phyloP scores from a whole-genome alignment of 768 basidiomycete species.

The Mycena latifolia region DNA sequence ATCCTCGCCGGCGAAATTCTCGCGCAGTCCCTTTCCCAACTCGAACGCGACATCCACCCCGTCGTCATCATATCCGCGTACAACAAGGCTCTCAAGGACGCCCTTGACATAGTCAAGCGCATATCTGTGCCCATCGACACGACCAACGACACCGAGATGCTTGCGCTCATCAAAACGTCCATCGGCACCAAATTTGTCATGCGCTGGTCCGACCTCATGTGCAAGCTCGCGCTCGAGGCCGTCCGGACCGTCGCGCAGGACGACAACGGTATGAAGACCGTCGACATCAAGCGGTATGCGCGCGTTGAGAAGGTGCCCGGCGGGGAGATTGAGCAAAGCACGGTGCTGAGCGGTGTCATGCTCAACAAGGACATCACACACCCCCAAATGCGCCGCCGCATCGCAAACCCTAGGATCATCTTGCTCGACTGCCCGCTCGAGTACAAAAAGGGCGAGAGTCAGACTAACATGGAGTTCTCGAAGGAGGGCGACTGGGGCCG shows the following conservation, averaged over 20 bases:
- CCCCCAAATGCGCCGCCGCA: conserved; percentile 94
- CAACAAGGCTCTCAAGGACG: conserved; percentile 95
- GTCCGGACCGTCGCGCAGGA: conserved; percentile 90
- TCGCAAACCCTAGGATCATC: conserved; percentile 89
- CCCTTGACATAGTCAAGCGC: conserved; percentile 87
- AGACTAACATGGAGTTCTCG: conserved; percentile 98
- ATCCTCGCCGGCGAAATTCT: conserved; percentile 98
- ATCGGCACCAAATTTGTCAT: conserved; percentile 98
- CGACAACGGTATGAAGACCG: conserved; percentile 82
- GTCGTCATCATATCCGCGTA: conserved; percentile 99
- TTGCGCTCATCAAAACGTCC: conserved; percentile 96
- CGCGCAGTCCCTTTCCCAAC: conserved; percentile 91
- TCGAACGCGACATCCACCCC: conserved; percentile 98
- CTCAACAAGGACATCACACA: conserved; percentile 99
- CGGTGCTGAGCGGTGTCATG: conserved; percentile 92
- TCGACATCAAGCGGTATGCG: conserved; percentile 98
- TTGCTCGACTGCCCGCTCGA: conserved; percentile 95
- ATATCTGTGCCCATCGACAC: conserved; percentile 94
- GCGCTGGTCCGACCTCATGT: conserved; percentile 98
- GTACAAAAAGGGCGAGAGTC: conserved; percentile 99
- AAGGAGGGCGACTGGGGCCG: conserved; percentile 95
- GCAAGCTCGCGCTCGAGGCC: conserved; percentile 91
- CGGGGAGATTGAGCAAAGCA: conserved; percentile 94
- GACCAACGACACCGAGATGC: conserved; percentile 89
- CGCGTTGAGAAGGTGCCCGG: conserved; percentile 98